Conservation (phyloP, 2,329 filamentous ascomycete genomes). For the Fusarium chuoi region DNA sequence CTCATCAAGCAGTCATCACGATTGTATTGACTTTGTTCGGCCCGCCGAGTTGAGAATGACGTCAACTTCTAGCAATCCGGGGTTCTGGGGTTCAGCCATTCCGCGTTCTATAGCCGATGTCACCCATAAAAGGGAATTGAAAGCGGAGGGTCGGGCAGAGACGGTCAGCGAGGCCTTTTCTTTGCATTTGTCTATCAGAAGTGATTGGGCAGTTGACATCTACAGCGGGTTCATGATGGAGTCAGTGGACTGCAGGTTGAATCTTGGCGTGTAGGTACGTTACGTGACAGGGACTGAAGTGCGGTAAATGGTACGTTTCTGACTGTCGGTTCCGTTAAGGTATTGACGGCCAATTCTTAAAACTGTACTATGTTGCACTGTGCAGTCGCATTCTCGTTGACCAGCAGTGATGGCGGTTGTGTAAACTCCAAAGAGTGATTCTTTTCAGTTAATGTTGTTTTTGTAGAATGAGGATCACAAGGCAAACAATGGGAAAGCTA, state of each 20-base stretch:
- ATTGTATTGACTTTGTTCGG: constrained; percentile 28
- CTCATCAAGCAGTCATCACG: not conserved
- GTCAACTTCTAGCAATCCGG: constrained; percentile 24
- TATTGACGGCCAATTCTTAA: constrained; percentile 2
- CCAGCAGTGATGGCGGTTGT: not conserved
- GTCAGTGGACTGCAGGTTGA: not conserved
- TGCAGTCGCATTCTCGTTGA: not conserved
- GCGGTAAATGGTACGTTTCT: constrained; percentile 28
- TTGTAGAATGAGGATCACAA: not conserved
- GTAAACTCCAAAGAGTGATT: not conserved
- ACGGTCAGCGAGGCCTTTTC: not conserved
- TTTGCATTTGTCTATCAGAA: not conserved
- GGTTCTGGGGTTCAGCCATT: constrained; percentile 5
- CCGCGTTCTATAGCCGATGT: not conserved
- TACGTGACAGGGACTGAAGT: not conserved
- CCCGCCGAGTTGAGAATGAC: constrained; percentile 26
- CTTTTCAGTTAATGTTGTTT: not conserved
- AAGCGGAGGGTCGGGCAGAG: constrained; percentile 6
- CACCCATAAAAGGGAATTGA: not conserved
- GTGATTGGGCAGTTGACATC: not conserved
- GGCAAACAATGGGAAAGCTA: not conserved
- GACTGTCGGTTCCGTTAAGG: constrained; percentile 19
- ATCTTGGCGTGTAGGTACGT: not conserved
- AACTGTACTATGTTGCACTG: constrained; percentile 12
- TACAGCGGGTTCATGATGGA: not conserved